Conservation (phyloP, 139 green algal species). For the Micractinium conductrix region DNA sequence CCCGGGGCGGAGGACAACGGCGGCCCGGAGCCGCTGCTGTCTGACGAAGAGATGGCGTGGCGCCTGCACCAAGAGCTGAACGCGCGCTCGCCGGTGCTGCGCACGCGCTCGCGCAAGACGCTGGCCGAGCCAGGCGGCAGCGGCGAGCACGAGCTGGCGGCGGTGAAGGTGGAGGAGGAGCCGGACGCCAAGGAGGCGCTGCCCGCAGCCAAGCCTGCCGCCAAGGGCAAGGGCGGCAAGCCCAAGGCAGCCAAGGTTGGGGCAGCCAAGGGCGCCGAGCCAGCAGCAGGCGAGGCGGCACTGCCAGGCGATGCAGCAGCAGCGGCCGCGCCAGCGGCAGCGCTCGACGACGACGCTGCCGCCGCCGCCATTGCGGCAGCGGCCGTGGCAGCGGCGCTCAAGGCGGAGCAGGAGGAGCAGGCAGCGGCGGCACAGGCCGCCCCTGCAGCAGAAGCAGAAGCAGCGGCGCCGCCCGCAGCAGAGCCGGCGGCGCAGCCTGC, state of each 20-base stretch:
- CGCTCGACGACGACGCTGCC: background rate
- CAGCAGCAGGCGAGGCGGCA: background rate
- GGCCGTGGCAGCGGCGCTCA: background rate
- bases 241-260: background rate
- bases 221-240: slow-evolving; percentile 3
- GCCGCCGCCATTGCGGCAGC: background rate
- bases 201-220: background rate
- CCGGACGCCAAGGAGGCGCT: background rate
- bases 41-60: slow-evolving; percentile 72
- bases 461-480: background rate
- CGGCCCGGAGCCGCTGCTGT: background rate
- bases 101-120: slow-evolving; percentile 39
- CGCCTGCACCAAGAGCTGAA: slow-evolving; percentile 66
- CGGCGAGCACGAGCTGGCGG: background rate
- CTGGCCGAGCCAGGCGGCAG: background rate
- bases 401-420: background rate
- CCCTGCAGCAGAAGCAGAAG: no score
- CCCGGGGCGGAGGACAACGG: background rate
- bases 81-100: slow-evolving; percentile 30
- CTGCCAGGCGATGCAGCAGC: background rate
- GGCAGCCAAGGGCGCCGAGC: background rate
- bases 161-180: background rate
- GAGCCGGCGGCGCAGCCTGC: background rate
- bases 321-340: background rate
- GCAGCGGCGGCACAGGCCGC: background rate